Evolutionary conservation across 1,139 yeast genomes (phyloP), one percentile per base, ranked within the genome.

Genomic region (Lizanozyma gosingica): DNA sequence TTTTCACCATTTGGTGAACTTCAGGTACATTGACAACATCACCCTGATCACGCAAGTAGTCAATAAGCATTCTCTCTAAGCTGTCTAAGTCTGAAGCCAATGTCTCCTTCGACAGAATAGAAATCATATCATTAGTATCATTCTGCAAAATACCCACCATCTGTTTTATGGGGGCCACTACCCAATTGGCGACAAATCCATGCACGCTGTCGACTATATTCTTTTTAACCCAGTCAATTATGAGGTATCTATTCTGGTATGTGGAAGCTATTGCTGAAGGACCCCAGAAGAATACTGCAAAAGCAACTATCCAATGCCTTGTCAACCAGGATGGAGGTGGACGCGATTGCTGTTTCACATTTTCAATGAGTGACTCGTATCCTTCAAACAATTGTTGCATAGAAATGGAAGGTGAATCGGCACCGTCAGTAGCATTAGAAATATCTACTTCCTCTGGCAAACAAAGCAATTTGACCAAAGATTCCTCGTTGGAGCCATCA

Each of bases 51-150:
- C 65, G 53, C 2, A 78, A 77, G 56, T 83, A 86, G 43, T 84
- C 94, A 18, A 78, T 64, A 3, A 88, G 86, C 97, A 92, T 92
- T 43, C 96, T 62, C 53, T 87, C 92, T 41, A 92, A 68, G 2
- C 95, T 84, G 39, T 78, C 76, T 47, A 87, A 64, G 52, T 90
- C 97, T 0, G 94, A 78, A 40, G 74, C 72, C 15, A 92, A 66
- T 1, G 95, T 83, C 45, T 85, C 83, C 53, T 83, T 82, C 6
- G 94, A 79, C 59, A 87, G 80, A 27, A 92, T 77, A 1, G 94
- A 82, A 32, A 87, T 73, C 44, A 80, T 76, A 2, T 81, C 76
- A 39, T 70, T 67, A 32, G 80, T 81, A 55, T 90, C 97, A 56
- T 86, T 94, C 42, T 94, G 73, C 18, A 92, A 80, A 0, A 95